These are phyloP conservation scores for Metschnikowia dekortorum DNA, from an alignment of 805 yeast genomes.

Conservation along the genomic window DNA sequence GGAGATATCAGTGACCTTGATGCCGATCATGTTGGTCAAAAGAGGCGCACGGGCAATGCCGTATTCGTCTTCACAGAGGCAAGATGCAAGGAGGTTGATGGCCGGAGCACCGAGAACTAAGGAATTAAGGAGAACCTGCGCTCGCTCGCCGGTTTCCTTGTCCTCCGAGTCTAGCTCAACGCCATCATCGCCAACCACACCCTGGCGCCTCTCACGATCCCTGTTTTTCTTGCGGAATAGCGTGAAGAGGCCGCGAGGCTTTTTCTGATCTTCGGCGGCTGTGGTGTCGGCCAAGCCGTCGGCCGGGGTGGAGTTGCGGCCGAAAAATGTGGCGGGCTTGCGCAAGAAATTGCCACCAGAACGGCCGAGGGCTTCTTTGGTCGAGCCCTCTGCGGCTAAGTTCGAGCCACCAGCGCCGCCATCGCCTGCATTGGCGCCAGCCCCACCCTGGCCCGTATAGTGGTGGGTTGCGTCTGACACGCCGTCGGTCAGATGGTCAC, in stretches of 20 bases:
- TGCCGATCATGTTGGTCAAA: constrained; percentile 65
- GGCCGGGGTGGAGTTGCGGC: constrained; percentile 7
- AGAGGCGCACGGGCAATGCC: constrained; percentile 80
- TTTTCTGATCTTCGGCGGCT: constrained; percentile 17
- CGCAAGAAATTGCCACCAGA: constrained; percentile 4
- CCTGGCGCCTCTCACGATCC: constrained; percentile 21
- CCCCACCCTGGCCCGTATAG: neutral
- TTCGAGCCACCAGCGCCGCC: neutral
- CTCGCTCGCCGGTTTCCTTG: constrained; percentile 33
- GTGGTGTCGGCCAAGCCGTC: constrained; percentile 11
- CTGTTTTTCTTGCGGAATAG: constrained; percentile 24
- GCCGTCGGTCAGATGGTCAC: too few species aligned
- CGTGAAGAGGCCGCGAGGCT: constrained; percentile 18
- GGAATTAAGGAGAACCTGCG: constrained; percentile 33
- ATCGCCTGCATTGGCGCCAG: neutral
- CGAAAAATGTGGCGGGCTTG: constrained; percentile 12
- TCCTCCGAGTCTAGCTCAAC: constrained; percentile 21
- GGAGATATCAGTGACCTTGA: constrained; percentile 53
- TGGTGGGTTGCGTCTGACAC: neutral
- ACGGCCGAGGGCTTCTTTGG: neutral
- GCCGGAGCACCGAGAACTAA: constrained; percentile 68
- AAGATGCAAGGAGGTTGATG: constrained; percentile 67
- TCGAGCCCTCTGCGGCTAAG: neutral
- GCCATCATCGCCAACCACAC: constrained; percentile 12
- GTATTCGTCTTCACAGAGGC: constrained; percentile 70